phyloP scores from a whole-genome alignment of 208 protist genomes.

The Histomonas meleagridis region DNA sequence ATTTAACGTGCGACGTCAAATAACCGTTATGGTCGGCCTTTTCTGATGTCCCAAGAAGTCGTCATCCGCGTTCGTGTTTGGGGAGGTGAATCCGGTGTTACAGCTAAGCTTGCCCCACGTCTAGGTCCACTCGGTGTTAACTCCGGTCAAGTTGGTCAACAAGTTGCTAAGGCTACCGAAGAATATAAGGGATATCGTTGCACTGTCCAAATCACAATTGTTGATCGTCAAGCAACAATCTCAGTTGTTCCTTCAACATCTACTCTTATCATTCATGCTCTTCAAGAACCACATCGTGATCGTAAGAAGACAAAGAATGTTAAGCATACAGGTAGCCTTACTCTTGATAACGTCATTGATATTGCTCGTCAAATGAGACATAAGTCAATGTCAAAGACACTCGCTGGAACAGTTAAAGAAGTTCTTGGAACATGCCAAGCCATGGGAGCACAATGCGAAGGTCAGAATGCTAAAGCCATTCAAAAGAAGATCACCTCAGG shows the following conservation, averaged over 20 bases:
- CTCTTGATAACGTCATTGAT: conserved; percentile 83
- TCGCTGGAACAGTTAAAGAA: conserved; percentile 87
- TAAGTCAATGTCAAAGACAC: conserved; percentile 76
- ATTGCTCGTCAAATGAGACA: conserved; percentile 80
- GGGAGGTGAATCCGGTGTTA: not conserved
- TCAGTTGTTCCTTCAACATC: conserved; percentile 83
- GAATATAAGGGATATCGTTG: conserved; percentile 93
- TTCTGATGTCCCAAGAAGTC: too few relatives aligned
- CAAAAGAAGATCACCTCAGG: conserved; percentile 77
- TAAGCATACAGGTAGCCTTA: conserved; percentile 92
- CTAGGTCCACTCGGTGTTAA: not conserved
- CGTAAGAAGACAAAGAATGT: conserved; percentile 88
- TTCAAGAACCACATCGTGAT: conserved; percentile 95
- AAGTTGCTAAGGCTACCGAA: too few relatives aligned
- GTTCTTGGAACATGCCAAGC: conserved; percentile 91
- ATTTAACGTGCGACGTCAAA: too few relatives aligned
- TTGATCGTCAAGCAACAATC: conserved; percentile 90
- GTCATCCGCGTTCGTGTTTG: not conserved
- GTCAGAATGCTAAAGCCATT: conserved; percentile 72
- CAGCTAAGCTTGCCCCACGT: not conserved
- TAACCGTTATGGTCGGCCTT: too few relatives aligned
- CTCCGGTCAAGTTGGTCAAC: not conserved
- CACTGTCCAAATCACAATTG: conserved; percentile 87
- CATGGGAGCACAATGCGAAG: conserved; percentile 91
- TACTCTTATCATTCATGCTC: conserved; percentile 85